These are phyloP conservation scores for Aspergillus carlsbadensis DNA, from an alignment of 495 filamentous ascomycete species.

Conservation along the genomic window DNA sequence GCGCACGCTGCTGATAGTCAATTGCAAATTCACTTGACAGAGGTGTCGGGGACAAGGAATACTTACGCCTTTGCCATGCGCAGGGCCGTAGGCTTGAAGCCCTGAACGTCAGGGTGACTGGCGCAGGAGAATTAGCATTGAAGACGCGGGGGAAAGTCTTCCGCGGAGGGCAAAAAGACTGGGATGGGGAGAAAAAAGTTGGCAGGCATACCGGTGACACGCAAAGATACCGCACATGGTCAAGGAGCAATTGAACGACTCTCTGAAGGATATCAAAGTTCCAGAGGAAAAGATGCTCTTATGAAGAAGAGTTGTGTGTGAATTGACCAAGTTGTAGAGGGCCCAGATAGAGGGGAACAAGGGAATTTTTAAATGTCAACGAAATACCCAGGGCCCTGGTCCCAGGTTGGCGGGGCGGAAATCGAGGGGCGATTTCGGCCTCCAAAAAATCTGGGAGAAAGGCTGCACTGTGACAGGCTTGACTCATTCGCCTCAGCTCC, in stretches of 20 bases:
- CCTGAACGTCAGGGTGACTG: slow-evolving; percentile 91
- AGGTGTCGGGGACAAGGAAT: slow-evolving; percentile 8
- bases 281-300: slow-evolving; percentile 14
- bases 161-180: background rate
- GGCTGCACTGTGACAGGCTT: slow-evolving; percentile 22
- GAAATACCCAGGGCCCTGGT: slow-evolving; percentile 5
- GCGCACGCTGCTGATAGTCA: slow-evolving; percentile 66
- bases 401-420: slow-evolving; percentile 31
- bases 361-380: slow-evolving; percentile 36
- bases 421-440: slow-evolving; percentile 45
- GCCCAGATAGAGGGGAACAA: slow-evolving; percentile 19
- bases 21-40: slow-evolving; percentile 29
- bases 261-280: slow-evolving; percentile 22
- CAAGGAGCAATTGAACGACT: slow-evolving; percentile 28
- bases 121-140: slow-evolving; percentile 24
- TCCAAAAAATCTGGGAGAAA: slow-evolving; percentile 4
- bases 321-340: slow-evolving; percentile 13
- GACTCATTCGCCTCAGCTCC: slow-evolving; percentile 24
- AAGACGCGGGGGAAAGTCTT: slow-evolving; percentile 7
- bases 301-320: slow-evolving; percentile 8
- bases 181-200: slow-evolving; percentile 13
- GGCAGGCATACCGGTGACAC: slow-evolving; percentile 75
- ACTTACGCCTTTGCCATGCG: slow-evolving; percentile 93
- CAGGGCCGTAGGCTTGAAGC: slow-evolving; percentile 95
- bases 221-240: slow-evolving; percentile 85